Conservation (phyloP, 23 red algal genomes). For the Gracilaria vermiculophylla region DNA sequence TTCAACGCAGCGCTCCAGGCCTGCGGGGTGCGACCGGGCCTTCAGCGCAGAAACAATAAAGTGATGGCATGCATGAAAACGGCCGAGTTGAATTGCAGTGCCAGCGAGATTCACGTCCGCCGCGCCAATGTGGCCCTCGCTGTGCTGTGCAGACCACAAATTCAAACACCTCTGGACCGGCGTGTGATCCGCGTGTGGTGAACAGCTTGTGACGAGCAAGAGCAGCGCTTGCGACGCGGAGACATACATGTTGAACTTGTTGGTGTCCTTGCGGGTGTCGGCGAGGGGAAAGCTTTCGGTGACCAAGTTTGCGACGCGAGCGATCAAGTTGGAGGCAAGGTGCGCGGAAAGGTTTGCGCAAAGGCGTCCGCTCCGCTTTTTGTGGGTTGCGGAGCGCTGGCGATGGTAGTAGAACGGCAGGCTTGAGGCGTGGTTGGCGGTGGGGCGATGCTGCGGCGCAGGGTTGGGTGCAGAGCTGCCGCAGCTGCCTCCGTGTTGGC, state of each 20-base stretch:
- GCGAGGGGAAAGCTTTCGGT: background rate
- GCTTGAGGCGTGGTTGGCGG: too few relatives aligned
- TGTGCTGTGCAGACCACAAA: background rate
- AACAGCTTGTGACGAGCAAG: background rate
- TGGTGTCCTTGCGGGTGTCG: background rate
- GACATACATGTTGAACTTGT: background rate
- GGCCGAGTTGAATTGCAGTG: background rate
- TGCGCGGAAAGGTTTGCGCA: background rate
- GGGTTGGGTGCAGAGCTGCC: background rate
- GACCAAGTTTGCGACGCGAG: constrained; percentile 12
- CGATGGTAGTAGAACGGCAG: constrained; percentile 19
- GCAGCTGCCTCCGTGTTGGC: background rate
- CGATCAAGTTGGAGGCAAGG: constrained; percentile 9
- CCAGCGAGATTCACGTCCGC: background rate
- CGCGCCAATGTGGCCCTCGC: background rate
- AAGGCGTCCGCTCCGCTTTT: background rate
- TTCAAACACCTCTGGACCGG: constrained; percentile 11
- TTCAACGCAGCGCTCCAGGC: background rate
- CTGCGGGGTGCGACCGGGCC: background rate
- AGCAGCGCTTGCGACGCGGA: background rate
- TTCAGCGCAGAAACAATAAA: constrained; percentile 1
- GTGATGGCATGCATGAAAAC: background rate
- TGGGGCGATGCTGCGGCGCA: background rate
- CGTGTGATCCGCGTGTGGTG: background rate
- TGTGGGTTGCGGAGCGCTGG: too few relatives aligned